Base-by-base conservation (phyloP, 345 rosid genomes). In the Gossypium ekmanianum region DNA sequence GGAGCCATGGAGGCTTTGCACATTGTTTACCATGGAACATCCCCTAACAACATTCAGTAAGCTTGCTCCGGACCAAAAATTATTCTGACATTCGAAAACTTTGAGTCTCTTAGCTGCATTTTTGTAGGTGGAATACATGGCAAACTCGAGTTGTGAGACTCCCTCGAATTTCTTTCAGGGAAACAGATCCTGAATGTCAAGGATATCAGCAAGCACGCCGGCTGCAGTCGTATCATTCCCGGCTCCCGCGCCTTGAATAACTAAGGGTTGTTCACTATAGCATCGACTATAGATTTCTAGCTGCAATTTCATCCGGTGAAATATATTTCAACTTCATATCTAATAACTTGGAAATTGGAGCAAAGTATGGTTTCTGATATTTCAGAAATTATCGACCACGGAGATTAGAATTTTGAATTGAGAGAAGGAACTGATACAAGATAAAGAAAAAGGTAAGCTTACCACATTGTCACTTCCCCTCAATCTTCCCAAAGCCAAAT, bases 241-340 rank as follows among this genome's bases (percentile, higher is more conserved):
- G 3, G 98, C 97, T 81, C 97, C 98, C 2, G 97, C 97, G 43
- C 97, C 98, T 88, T 94, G 98, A 82, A 92, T 91, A 76, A 92
- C 98, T 78, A 92, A 74, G 2, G 97, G 97, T 75, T 88, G 91
- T 81, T 85, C 84, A 24, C 79, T 81, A 78, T 92, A 92, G 84
- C 98, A 92, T 10, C 97, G 86, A 77, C 83, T 92, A 73, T 85
- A 92, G 81, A 94, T 84, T 84, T 94, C 97, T 69, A 94, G 83
- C 97, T 92, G 86, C 90, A 86, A 16, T 73, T 63, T 57, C 76
- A 75, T 59, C 39, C 29, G 44, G 68, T 27, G 47, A 74, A 68
- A 55, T 41, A 9, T 9, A 20, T 58, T 74, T 17, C 68, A 11
- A 56, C 51, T 52, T 78, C 27, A 69, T 20, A 74, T 2, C 43